Base-by-base conservation (phyloP, 768 basidiomycete genomes). In the Pulveroboletus sp. region DNA sequence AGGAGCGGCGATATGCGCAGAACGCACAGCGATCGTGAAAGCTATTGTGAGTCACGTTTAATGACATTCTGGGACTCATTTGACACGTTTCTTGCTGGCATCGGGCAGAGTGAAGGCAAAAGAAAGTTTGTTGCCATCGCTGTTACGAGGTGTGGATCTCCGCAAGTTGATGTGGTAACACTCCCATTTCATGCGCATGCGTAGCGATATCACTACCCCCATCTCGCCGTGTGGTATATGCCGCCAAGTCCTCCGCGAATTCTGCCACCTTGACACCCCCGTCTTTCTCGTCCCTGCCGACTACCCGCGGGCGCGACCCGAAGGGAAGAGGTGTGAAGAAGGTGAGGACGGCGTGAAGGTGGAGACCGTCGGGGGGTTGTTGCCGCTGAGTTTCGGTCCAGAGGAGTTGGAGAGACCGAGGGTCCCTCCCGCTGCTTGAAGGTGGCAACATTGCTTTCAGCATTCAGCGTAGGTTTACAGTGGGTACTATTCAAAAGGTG, bases 201-300 rank as follows among this genome's bases (percentile, higher is more conserved):
- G 1, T 27, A 94, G 91, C 13, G 87, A 97, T 54, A 81, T 97
- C 3, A 58, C 76, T 0, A 62, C 74, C 0, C 63, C 84, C 0
- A 72, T 88, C 40, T 87, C 93, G 2, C 95, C 95, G 0, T 98
- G 97, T 65, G 95, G 95, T 2, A 83, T 94, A 40, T 99, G 94
- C 59, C 85, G 95, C 8, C 94, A 97, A 64, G 79, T 97, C 42
- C 77, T 92, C 41, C 82, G 89, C 49, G 93, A 95, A 60, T 94
- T 95, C 58, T 93, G 89, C 59, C 66, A 78, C 6, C 76, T 80
- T 32, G 73, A 82, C 21, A 87, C 86, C 75, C 89, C 90, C 0
- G 72, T 87, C 46, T 66, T 82, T 21, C 81, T 94, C 4, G 79
- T 88, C 3, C 85, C 87, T 3, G 79, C 78, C 2, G 76, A 84